phyloP scores from a whole-genome alignment of 441 rosid genomes.

The Adansonia gregorii region DNA sequence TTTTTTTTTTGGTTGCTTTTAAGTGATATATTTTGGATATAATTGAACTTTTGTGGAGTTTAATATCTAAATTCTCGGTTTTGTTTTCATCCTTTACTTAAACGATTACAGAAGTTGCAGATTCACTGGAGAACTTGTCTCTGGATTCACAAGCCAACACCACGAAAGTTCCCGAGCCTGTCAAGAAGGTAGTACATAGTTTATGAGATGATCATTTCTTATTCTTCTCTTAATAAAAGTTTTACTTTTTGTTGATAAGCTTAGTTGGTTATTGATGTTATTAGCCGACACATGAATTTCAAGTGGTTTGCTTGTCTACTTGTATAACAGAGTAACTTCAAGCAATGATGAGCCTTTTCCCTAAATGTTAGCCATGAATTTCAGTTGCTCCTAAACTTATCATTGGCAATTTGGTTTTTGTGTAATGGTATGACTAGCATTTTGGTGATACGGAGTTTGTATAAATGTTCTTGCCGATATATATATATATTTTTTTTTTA shows the following conservation, averaged over 20 bases:
- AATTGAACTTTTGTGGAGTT: background rate
- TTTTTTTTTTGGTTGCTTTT: background rate
- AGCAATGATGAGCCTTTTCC: too few species aligned
- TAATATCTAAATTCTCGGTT: background rate
- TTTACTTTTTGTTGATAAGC: constrained; percentile 2
- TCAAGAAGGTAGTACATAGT: constrained; percentile 42
- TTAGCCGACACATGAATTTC: background rate
- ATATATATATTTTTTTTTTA: too few species aligned
- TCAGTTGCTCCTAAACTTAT: background rate
- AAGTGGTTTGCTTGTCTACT: constrained; percentile 14
- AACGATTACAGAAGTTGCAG: constrained; percentile 47
- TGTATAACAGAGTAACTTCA: background rate
- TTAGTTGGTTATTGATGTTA: background rate
- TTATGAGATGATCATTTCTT: background rate
- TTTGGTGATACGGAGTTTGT: background rate
- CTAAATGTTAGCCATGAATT: too few species aligned
- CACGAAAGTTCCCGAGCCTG: constrained; percentile 36
- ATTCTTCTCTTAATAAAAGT: background rate
- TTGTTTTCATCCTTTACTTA: constrained; percentile 37
- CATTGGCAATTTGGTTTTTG: background rate
- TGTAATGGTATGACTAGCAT: background rate
- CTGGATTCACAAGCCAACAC: constrained; percentile 43
- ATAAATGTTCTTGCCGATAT: too few species aligned
- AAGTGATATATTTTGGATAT: constrained; percentile 19
- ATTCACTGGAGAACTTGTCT: constrained; percentile 53